Evolutionary conservation across 1,284 basidiomycete genomes (phyloP).

Genomic region (Malassezia vespertilionis): DNA sequence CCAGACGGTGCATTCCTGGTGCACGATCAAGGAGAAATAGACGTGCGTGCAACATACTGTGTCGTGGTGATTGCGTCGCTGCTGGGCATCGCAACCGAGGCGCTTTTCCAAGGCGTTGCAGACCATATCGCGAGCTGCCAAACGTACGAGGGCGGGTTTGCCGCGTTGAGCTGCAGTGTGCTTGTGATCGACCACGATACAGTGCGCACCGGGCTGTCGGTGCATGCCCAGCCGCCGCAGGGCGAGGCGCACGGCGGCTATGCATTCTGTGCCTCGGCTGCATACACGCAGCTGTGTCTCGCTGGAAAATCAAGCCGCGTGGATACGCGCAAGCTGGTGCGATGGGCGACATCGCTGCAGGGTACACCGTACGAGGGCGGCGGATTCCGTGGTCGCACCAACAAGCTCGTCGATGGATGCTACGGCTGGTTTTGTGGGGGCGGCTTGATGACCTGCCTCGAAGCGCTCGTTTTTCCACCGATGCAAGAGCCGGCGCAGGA

Average conservation of each 20-base stretch:
- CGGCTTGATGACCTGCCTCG: slow-evolving; percentile 71
- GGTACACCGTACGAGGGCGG: slow-evolving; percentile 71
- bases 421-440: slow-evolving; percentile 94
- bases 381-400: slow-evolving; percentile 84
- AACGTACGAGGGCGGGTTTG: slow-evolving; percentile 94
- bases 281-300: slow-evolving; percentile 66
- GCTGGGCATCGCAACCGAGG: slow-evolving; percentile 73
- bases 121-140: slow-evolving; percentile 63
- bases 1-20: slow-evolving; percentile 90
- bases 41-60: slow-evolving; percentile 74
- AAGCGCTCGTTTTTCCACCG: slow-evolving; percentile 52
- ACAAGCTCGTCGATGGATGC: slow-evolving; percentile 97
- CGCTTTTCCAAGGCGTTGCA: slow-evolving; percentile 57
- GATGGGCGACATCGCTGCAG: slow-evolving; percentile 83
- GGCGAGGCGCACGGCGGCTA: slow-evolving; percentile 98
- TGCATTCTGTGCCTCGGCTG: slow-evolving; percentile 79
- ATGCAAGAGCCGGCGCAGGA: not conserved
- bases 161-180: slow-evolving; percentile 66
- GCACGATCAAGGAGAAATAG: slow-evolving; percentile 75
- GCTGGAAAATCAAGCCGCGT: slow-evolving; percentile 51
- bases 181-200: slow-evolving; percentile 23
- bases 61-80: slow-evolving; percentile 61
- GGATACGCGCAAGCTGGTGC: slow-evolving; percentile 57
- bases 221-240: slow-evolving; percentile 52
- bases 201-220: slow-evolving; percentile 12